Conservation (phyloP, 495 filamentous ascomycete species). For the Symbiotaphrina buchneri region DNA sequence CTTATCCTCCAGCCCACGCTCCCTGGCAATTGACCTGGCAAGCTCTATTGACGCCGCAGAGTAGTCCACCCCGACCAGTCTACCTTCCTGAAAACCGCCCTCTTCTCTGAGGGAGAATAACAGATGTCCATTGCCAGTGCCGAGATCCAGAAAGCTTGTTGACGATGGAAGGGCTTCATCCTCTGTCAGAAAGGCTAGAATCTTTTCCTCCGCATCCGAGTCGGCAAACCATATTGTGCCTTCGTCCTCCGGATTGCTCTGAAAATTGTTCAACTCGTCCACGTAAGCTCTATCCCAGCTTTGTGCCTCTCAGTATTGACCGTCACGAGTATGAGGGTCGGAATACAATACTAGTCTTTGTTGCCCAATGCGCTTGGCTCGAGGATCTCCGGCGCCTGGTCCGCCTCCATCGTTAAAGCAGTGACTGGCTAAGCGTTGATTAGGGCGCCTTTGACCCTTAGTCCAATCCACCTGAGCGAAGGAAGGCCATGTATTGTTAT, state of each 20-base stretch:
- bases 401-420: no score
- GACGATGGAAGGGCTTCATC: neutral
- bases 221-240: constrained; percentile 64
- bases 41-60: constrained; percentile 47
- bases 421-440: no score
- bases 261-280: constrained; percentile 35
- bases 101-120: constrained; percentile 47
- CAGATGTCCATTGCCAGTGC: constrained; percentile 83
- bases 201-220: constrained; percentile 37
- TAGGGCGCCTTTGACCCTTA: no score
- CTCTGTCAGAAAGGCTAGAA: constrained; percentile 9
- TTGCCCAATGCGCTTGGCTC: constrained; percentile 28
- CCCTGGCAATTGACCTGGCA: constrained; percentile 19
- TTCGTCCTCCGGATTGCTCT: constrained; percentile 32
- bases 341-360: constrained; percentile 24
- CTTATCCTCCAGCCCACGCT: constrained; percentile 4
- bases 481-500: no score
- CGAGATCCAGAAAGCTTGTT: constrained; percentile 43
- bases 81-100: constrained; percentile 15
- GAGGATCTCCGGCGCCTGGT: constrained; percentile 16
- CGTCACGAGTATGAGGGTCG: neutral
- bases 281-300: constrained; percentile 53
- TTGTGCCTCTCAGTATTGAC: constrained; percentile 1
- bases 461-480: no score
- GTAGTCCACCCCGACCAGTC: constrained; percentile 77